Percentiles rank a stretch among this genome's conserved stretches.
These are phyloP conservation scores for Lablab purpureus DNA, from an alignment of 306 rosid genomes.

Conservation along the genomic window DNA sequence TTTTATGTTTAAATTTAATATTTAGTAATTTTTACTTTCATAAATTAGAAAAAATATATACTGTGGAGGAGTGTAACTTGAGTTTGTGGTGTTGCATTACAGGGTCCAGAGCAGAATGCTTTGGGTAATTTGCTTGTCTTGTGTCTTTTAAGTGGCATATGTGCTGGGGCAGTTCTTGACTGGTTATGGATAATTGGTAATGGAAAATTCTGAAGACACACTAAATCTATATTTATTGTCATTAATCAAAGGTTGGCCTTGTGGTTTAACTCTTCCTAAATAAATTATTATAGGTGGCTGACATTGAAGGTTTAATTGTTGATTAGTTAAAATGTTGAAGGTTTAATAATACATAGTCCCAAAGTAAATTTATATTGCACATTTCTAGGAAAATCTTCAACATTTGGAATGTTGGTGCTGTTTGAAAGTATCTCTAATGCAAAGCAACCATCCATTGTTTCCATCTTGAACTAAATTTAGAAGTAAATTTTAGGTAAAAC, in stretches of 20 bases:
- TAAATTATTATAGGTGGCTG: neutral
- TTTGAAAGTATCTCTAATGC: no score
- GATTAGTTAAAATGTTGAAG: no score
- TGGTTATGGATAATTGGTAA: slow-evolving; percentile 93
- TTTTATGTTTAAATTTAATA: no score
- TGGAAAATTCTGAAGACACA: slow-evolving; percentile 28
- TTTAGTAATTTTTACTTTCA: no score
- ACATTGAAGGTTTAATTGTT: neutral
- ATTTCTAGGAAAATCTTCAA: neutral
- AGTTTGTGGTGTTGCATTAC: slow-evolving; percentile 46
- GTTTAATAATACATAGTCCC: no score
- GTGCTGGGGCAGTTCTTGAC: slow-evolving; percentile 73
- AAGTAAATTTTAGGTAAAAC: no score
- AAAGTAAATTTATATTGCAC: neutral
- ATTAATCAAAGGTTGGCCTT: neutral
- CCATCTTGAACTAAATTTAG: no score
- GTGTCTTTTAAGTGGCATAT: slow-evolving; percentile 65
- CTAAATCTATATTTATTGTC: neutral
- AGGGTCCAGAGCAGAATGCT: slow-evolving; percentile 97
- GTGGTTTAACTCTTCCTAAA: neutral
- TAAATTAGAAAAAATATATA: no score
- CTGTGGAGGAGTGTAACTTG: neutral
- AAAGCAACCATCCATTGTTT: no score
- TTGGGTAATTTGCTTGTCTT: slow-evolving; percentile 83
- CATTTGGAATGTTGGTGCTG: no score